Base-by-base conservation (phyloP, 768 basidiomycete species). In the Boletellus ananiceps region DNA sequence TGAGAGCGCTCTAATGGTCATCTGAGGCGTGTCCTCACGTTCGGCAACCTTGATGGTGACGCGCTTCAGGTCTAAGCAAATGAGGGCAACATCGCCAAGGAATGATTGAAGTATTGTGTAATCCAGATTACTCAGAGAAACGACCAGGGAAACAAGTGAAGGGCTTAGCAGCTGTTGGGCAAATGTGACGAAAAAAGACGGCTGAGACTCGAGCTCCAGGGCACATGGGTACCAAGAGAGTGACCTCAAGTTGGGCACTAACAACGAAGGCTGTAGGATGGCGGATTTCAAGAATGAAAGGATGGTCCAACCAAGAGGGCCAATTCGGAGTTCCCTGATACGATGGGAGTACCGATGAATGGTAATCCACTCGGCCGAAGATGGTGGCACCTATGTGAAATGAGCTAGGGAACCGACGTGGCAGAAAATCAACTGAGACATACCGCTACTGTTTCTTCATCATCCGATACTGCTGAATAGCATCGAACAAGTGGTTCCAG, bases 321-420 rank as follows among this genome's bases (percentile, higher is more conserved):
- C 19, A 5, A 46, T 12, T 3, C 7, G n/a, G 36, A 49, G 44
- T 4, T 47, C 49, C 29, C 31, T 47, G 45, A 43, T 43, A 32
- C 46, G 49, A 34, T 49, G 18, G 3, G 45, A 49, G 34, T 49
- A 49, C 4, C 46, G 40, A 21, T 15, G 47, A 35, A 51, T 21
- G 47, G n/a, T 16, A 2, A 3, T 9, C 50, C 39, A 49, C 4
- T 39, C 35, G 14, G n/a, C 0, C 8, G 31, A 8, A 14, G 40
- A 51, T 19, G 37, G 29, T 14, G 36, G 6, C 5, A 5, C 15
- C 40, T 51, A 19, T 37, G 15, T 13, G 25, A 13, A 12, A 16
- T 19, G 18, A 19, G 37, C 18, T 1, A 21, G 11, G 16, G 9
- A 9, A 21, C 37, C 13, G 2, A 15, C 12, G 9, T 27, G 1